A percentile compares a stretch with the other conserved stretches of the same genome.
Conservation (phyloP, 2,329 filamentous ascomycete genomes). For the Lizonia empirigonia region DNA sequence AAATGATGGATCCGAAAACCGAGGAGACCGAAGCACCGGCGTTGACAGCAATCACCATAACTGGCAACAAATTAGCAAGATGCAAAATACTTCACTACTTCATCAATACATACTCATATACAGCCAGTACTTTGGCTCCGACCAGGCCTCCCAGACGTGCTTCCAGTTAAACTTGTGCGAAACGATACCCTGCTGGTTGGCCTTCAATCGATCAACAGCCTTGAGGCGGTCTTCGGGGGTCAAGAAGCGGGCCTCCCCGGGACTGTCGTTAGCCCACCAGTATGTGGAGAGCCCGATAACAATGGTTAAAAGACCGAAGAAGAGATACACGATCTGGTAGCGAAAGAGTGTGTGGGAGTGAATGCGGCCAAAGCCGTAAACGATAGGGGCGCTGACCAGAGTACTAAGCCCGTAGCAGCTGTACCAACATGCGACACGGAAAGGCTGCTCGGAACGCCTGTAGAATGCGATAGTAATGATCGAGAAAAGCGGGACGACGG, state of each 20-base stretch:
- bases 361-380: constrained; percentile 64
- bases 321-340: constrained; percentile 64
- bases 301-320: constrained; percentile 51
- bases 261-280: constrained; percentile 59
- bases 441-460: constrained; percentile 30
- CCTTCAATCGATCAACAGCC: constrained; percentile 71
- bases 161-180: constrained; percentile 69
- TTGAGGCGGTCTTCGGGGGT: constrained; percentile 69
- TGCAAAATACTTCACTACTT: not conserved
- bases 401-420: constrained; percentile 66
- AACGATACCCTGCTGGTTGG: constrained; percentile 76
- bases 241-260: constrained; percentile 64
- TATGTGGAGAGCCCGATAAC: constrained; percentile 50
- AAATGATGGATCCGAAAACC: constrained; percentile 65
- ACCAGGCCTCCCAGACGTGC: constrained; percentile 64
- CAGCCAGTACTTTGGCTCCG: constrained; percentile 62
- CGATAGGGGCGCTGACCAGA: constrained; percentile 64
- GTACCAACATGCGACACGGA: constrained; percentile 62
- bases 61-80: not conserved
- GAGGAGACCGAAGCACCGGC: constrained; percentile 57
- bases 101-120: constrained; percentile 23
- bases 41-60: constrained; percentile 32
- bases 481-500: constrained; percentile 32
- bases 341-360: constrained; percentile 62
- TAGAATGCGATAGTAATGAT: constrained; percentile 36